phyloP scores from a whole-genome alignment of 2,329 filamentous ascomycete species.

The Venturiaceae sp. region DNA sequence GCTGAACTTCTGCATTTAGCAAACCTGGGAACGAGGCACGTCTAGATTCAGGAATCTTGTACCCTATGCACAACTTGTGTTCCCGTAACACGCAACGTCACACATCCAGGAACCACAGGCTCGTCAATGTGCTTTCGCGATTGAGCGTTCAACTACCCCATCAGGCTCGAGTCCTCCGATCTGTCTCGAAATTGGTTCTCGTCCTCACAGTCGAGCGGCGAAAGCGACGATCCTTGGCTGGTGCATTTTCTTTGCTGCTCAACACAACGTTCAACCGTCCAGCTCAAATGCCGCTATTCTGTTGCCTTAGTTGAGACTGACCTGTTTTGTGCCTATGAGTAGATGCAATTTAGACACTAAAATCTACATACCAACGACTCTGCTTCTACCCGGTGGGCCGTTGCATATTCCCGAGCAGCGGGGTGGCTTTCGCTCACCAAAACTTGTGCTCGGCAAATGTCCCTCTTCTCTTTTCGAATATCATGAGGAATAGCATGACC shows the following conservation, averaged over 20 bases:
- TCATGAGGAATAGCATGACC: neutral
- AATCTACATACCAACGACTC: neutral
- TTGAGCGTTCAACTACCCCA: neutral
- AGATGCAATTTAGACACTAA: neutral
- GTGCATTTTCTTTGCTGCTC: neutral
- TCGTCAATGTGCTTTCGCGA: neutral
- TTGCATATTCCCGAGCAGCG: neutral
- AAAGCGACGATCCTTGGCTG: neutral
- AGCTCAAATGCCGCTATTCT: neutral
- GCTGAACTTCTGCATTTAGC: neutral
- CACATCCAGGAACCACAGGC: constrained; percentile 3
- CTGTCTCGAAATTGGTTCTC: neutral
- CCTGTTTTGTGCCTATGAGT: neutral
- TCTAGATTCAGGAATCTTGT: constrained; percentile 1
- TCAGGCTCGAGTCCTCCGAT: neutral
- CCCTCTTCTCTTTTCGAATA: neutral
- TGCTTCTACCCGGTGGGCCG: neutral
- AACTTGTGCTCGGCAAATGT: neutral
- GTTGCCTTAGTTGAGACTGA: neutral
- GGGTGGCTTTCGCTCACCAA: neutral
- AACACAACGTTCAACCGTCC: neutral
- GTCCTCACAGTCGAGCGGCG: neutral
- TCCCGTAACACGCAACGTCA: neutral
- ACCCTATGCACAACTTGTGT: neutral
- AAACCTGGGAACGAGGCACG: neutral